Evolutionary conservation across 2,329 filamentous ascomycete genomes (phyloP).

Genomic region (Chalaropsis ovoidea): DNA sequence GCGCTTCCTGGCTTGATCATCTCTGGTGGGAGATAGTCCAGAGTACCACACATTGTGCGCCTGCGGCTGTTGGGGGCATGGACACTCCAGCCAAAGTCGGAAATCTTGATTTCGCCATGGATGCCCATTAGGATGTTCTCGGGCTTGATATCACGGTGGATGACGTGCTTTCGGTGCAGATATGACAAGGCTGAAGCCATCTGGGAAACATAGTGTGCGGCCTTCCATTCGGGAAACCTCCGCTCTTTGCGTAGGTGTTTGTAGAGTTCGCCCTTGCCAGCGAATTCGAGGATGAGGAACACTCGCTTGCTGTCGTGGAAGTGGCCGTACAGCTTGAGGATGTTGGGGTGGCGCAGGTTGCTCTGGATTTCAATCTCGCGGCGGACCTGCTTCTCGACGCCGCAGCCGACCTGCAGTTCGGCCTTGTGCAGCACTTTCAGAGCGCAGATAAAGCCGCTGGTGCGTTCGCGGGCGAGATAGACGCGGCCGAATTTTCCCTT

Average conservation of each 20-base stretch:
- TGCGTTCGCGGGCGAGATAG: constrained; percentile 71
- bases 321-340: constrained; percentile 72
- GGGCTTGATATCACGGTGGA: constrained; percentile 94
- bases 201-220: constrained; percentile 77
- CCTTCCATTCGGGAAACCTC: constrained; percentile 76
- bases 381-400: constrained; percentile 75
- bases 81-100: constrained; percentile 96
- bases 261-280: constrained; percentile 76
- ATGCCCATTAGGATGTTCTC: constrained; percentile 95
- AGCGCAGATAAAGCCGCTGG: constrained; percentile 71
- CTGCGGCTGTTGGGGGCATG: constrained; percentile 91
- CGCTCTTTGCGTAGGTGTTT: constrained; percentile 72
- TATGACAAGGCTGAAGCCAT: constrained; percentile 86
- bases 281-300: constrained; percentile 79
- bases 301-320: constrained; percentile 84
- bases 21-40: constrained; percentile 95
- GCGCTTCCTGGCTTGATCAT: constrained; percentile 77
- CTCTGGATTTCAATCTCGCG: constrained; percentile 85
- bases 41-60: constrained; percentile 91
- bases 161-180: constrained; percentile 92
- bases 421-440: constrained; percentile 80
- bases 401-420: constrained; percentile 59
- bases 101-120: constrained; percentile 96
- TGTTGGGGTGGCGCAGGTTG: constrained; percentile 77
- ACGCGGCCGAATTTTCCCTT: constrained; percentile 84